Percentiles rank a stretch among this genome's conserved stretches.
These are phyloP conservation scores for Thymus quinquecostatus DNA, from an alignment of 257 asterid genomes.

Conservation along the genomic window DNA sequence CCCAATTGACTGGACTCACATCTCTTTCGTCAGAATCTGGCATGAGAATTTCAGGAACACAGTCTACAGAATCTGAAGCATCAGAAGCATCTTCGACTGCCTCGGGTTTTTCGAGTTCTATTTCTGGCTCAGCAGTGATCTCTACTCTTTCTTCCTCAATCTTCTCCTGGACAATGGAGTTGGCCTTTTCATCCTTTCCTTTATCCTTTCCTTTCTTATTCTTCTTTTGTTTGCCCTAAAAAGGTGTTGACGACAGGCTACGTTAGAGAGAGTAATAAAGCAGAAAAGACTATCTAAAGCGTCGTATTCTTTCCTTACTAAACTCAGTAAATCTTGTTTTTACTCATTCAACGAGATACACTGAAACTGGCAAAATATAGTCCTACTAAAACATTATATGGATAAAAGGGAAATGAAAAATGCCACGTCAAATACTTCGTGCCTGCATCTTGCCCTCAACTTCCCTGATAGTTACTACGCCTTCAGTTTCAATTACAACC, in stretches of 20 bases:
- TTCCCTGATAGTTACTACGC: no score
- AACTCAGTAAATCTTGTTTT: not conserved
- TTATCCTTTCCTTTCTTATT: conserved; percentile 77
- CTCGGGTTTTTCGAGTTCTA: conserved; percentile 50
- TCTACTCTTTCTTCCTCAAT: conserved; percentile 53
- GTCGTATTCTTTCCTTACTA: not conserved
- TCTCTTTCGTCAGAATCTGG: conserved; percentile 72
- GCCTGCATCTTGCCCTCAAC: not conserved
- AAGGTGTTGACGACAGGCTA: conserved; percentile 19
- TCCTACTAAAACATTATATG: not conserved
- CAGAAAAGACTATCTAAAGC: not conserved
- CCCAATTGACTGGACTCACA: conserved; percentile 62
- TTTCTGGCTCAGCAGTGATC: conserved; percentile 29
- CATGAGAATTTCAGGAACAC: conserved; percentile 50
- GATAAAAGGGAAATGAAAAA: not conserved
- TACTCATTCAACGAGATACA: not conserved
- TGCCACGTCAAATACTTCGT: not conserved
- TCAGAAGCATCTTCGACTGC: conserved; percentile 74
- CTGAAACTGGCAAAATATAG: not conserved
- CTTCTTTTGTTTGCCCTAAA: conserved; percentile 78
- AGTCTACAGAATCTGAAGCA: conserved; percentile 75
- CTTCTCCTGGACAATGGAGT: conserved; percentile 40
- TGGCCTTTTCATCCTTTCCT: conserved; percentile 60
- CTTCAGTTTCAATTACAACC: conserved; percentile 13
- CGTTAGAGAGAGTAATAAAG: conserved; percentile 26